Conservation (phyloP, 805 yeast genomes). For the Blastobotrys americana region DNA sequence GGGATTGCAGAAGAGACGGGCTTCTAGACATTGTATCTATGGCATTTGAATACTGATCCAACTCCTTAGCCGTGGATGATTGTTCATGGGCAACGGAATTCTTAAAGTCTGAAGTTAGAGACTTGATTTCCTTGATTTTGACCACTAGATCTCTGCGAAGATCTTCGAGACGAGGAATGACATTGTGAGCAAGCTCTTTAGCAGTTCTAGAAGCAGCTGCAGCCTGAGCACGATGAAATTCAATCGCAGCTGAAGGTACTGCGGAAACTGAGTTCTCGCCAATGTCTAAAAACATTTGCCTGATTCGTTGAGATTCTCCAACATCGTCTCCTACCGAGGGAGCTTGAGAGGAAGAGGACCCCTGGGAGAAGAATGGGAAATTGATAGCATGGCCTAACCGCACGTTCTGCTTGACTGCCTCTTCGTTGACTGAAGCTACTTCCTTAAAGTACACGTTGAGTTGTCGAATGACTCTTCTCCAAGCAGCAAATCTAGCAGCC, state of each 20-base stretch:
- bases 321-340: constrained; percentile 14
- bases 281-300: constrained; percentile 51
- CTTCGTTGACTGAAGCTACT: constrained; percentile 80
- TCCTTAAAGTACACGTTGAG: constrained; percentile 70
- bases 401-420: constrained; percentile 73
- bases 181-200: constrained; percentile 52
- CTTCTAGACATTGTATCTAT: constrained; percentile 52
- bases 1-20: constrained; percentile 39
- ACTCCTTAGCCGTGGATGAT: constrained; percentile 51
- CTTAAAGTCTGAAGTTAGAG: constrained; percentile 76
- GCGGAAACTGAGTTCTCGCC: constrained; percentile 82
- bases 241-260: constrained; percentile 60
- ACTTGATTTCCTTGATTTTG: constrained; percentile 80
- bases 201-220: constrained; percentile 50
- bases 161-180: constrained; percentile 61
- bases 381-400: constrained; percentile 72
- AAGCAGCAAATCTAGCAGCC: constrained; percentile 75
- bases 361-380: constrained; percentile 39
- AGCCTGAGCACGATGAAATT: constrained; percentile 58
- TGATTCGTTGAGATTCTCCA: constrained; percentile 35
- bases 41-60: constrained; percentile 50
- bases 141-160: constrained; percentile 68
- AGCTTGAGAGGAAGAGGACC: constrained; percentile 25
- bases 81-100: constrained; percentile 66
- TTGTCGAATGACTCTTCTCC: constrained; percentile 75